These are phyloP conservation scores for Viola pubescens DNA, from an alignment of 441 rosid genomes.

Conservation along the genomic window DNA sequence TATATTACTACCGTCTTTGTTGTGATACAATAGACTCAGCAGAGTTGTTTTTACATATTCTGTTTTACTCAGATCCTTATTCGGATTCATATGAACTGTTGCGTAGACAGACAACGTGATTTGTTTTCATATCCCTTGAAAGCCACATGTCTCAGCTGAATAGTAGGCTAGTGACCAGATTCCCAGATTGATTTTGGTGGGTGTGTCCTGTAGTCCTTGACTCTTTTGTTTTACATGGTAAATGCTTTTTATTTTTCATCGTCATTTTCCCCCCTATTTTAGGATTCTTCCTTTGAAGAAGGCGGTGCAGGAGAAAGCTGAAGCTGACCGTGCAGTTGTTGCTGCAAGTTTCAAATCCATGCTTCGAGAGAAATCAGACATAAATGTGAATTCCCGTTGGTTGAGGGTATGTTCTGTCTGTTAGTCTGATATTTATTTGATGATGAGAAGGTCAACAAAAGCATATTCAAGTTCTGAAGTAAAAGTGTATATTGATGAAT, in stretches of 20 bases:
- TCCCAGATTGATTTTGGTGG: conserved; percentile 22
- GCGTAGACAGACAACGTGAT: conserved; percentile 21
- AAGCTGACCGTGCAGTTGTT: conserved; percentile 60
- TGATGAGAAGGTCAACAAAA: background rate
- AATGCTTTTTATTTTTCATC: conserved; percentile 1
- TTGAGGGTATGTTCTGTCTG: conserved; percentile 53
- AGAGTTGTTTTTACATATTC: conserved; percentile 17
- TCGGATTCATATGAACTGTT: conserved; percentile 21
- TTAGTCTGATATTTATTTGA: background rate
- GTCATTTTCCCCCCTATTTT: conserved; percentile 17
- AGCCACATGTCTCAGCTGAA: conserved; percentile 28
- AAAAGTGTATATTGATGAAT: too few species aligned
- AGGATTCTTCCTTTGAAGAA: conserved; percentile 74
- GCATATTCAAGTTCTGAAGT: too few species aligned
- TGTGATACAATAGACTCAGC: background rate
- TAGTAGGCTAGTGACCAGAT: conserved; percentile 29
- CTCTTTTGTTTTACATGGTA: conserved; percentile 22
- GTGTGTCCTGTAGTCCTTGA: conserved; percentile 25
- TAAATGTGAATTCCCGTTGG: conserved; percentile 73
- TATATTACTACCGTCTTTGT: conserved; percentile 10
- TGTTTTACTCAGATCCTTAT: conserved; percentile 15
- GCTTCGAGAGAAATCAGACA: conserved; percentile 69
- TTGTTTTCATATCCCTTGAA: conserved; percentile 27
- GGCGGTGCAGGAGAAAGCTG: conserved; percentile 72
- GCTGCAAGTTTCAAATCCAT: conserved; percentile 73